Evolutionary conservation across 805 yeast species (phyloP).

Genomic region (Candida caryicola): DNA sequence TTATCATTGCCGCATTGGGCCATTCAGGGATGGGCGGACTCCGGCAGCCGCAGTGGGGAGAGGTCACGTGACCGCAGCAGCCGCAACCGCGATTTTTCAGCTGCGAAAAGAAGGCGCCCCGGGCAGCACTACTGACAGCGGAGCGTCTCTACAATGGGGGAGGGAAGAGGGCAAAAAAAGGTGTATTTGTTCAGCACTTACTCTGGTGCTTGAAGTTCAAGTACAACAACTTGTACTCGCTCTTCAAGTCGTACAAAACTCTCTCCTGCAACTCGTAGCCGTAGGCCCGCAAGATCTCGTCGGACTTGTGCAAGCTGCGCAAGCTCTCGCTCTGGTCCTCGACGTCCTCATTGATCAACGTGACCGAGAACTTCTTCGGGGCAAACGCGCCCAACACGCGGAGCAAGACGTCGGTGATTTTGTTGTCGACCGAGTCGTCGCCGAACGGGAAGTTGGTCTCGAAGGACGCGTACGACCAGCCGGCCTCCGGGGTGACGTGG

Average conservation of each 20-base stretch:
- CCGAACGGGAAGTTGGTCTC: conserved; percentile 77
- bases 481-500: conserved; percentile 91
- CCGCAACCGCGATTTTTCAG: too few relatives aligned
- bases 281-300: conserved; percentile 29
- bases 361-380: conserved; percentile 70
- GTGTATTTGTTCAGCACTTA: too few relatives aligned
- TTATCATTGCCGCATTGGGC: too few relatives aligned
- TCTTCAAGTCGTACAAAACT: conserved; percentile 68
- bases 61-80: too few relatives aligned
- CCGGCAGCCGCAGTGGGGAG: too few relatives aligned
- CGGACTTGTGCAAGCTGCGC: conserved; percentile 18
- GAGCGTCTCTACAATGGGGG: too few relatives aligned
- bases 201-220: conserved; percentile 64
- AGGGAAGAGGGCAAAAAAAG: too few relatives aligned
- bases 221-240: conserved; percentile 68
- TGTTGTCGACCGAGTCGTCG: conserved; percentile 25
- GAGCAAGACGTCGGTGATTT: conserved; percentile 53
- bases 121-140: too few relatives aligned
- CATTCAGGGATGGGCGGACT: too few relatives aligned
- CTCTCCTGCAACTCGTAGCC: conserved; percentile 62
- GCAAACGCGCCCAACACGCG: conserved; percentile 62
- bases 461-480: conserved; percentile 95
- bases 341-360: conserved; percentile 31
- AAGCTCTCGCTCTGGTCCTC: conserved; percentile 9
- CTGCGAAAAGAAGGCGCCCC: too few relatives aligned